Evolutionary conservation across 1,284 basidiomycete species (phyloP).

Genomic region (Polyporus tsugae): DNA sequence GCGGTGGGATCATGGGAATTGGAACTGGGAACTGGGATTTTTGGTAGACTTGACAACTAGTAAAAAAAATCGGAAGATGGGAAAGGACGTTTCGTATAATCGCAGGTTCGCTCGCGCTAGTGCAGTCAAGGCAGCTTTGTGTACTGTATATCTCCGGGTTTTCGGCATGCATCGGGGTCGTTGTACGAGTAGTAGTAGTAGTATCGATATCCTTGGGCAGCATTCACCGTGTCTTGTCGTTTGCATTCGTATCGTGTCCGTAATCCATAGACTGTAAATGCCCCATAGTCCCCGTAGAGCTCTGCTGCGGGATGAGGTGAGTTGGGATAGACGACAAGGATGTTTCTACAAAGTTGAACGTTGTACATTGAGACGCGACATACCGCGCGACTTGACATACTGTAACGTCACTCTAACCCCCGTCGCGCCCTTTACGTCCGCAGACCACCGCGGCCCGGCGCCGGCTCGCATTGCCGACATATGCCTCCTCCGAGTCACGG

Average conservation of each 20-base stretch:
- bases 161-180: neutral
- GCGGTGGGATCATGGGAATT: neutral
- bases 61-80: neutral
- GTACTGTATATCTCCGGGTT: constrained; percentile 12
- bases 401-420: constrained; percentile 3
- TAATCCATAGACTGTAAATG: constrained; percentile 38
- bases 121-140: constrained; percentile 9
- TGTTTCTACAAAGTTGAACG: neutral
- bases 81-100: constrained; percentile 29
- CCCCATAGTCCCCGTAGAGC: constrained; percentile 8
- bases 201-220: neutral
- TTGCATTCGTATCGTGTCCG: constrained; percentile 6
- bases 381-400: neutral
- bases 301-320: neutral
- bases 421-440: neutral
- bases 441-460: neutral
- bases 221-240: constrained; percentile 12
- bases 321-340: neutral
- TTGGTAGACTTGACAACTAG: neutral
- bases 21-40: constrained; percentile 1
- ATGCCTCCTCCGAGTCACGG: neutral
- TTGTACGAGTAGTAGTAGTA: constrained; percentile 25
- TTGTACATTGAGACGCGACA: neutral
- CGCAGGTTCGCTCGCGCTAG: constrained; percentile 22
- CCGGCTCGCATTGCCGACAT: neutral